A percentile compares a stretch with the other conserved stretches of the same genome.
phyloP scores from a whole-genome alignment of 2,329 filamentous ascomycete genomes.

The Trichothecium roseum region DNA sequence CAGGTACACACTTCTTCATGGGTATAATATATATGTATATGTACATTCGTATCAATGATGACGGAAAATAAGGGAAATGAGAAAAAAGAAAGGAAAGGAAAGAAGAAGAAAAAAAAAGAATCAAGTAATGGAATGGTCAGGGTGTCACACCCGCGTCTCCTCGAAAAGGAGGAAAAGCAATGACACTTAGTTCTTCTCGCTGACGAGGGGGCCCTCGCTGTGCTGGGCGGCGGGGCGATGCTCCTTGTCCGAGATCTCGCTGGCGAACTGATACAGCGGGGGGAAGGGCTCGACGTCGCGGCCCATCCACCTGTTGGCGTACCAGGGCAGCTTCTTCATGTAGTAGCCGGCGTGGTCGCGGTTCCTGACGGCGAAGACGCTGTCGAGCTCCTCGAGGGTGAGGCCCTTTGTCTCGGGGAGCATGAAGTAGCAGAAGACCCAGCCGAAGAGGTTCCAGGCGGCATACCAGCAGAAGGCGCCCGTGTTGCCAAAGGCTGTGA shows the following conservation, averaged over 20 bases:
- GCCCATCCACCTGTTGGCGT: conserved; percentile 17
- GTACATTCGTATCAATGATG: no score
- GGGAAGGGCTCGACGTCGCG: conserved; percentile 18
- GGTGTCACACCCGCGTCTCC: no score
- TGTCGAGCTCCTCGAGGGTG: conserved; percentile 23
- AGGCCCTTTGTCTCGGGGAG: conserved; percentile 24
- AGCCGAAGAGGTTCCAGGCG: conserved; percentile 23
- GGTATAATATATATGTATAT: no score
- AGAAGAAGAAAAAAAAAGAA: no score
- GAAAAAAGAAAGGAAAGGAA: no score
- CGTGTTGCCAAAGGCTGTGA: conserved; percentile 12
- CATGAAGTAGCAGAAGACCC: conserved; percentile 21
- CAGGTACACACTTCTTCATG: no score
- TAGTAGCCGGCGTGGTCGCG: conserved; percentile 20
- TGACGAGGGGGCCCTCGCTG: conserved; percentile 3
- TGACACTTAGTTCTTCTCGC: conserved; percentile 1
- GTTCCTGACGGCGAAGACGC: conserved; percentile 20
- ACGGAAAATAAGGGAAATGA: no score
- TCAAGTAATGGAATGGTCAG: no score
- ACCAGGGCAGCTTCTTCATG: conserved; percentile 19
- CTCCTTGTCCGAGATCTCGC: conserved; percentile 4
- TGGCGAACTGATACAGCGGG: conserved; percentile 18
- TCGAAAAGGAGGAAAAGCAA: no score
- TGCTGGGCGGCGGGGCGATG: conserved; percentile 2
- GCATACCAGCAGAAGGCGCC: conserved; percentile 30